Base-by-base conservation (phyloP, 2,329 filamentous ascomycete genomes). In the Penicillium sp. region DNA sequence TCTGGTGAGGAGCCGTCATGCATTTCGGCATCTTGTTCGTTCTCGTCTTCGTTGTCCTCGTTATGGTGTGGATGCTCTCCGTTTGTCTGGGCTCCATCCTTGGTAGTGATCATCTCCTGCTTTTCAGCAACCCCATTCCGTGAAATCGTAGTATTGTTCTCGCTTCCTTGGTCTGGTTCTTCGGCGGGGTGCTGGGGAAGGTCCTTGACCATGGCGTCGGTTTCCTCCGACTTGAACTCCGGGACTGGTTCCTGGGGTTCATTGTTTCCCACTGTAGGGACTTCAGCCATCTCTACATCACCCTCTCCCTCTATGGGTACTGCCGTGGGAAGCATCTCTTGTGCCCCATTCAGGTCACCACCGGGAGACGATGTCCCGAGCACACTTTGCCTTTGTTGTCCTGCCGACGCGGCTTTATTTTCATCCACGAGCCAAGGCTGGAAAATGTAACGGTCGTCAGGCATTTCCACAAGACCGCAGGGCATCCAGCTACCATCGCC, bases 401-500 rank as follows among this genome's bases (percentile, higher is more conserved):
- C 66, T 17, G 55, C 28, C 12, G 67, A 63, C 26, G 65, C 63
- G 35, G 28, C 69, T 15, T 62, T 54, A 3, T 56, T 62, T 8
- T 68, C 67, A 35, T 67, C 64, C 53, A 60, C 58, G 35, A 67
- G 60, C 45, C 69, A 68, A 22, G 79, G 77, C 60, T 79, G 74
- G 72, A 84, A 83, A 53, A 85, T 75, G 64, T 73, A 75, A 58
- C 78, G 75, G 65, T 87, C 85, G 50, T 82, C 78, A 5, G 76
- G 73, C 13, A 82, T 82, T 63, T 87, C 83, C 22, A 86, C 79
- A 38, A 76, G 70, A 37, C 82, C 85, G 65, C 82, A 82, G 4
- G 86, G 86, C 66, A 86, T 83, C 83, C 86, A 89, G 15, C 81
- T 79, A 13, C 83, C 80, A 69, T 89, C 87, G 10, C 87, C 87